Percentiles rank a stretch among this genome's conserved stretches.
Conservation (phyloP, 2,329 filamentous ascomycete genomes). For the Talaromyces funiculosus region DNA sequence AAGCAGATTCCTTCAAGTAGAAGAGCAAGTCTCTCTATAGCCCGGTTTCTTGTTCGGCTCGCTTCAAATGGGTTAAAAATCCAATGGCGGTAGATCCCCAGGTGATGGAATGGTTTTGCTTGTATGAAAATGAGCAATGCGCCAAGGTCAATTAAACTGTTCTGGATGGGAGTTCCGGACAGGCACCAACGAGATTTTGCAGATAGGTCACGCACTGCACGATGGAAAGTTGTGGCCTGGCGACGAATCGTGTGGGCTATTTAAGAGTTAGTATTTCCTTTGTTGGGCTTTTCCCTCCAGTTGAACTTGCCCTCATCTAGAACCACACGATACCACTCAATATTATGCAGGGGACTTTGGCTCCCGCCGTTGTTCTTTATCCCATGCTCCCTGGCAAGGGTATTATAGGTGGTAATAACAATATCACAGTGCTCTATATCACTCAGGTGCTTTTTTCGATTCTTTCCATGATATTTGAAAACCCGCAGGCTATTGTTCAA, state of each 20-base stretch:
- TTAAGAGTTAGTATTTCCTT: neutral
- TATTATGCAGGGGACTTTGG: conserved; percentile 13
- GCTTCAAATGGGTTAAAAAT: conserved; percentile 40
- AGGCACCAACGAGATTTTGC: conserved; percentile 50
- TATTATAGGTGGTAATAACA: conserved; percentile 47
- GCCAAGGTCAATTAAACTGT: conserved; percentile 48
- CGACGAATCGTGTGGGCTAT: conserved; percentile 50
- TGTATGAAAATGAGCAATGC: conserved; percentile 47
- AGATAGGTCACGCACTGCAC: conserved; percentile 37
- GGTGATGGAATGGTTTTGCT: conserved; percentile 39
- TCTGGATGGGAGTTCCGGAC: conserved; percentile 52
- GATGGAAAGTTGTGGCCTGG: conserved; percentile 41
- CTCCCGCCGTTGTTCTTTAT: conserved; percentile 8
- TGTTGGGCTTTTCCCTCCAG: neutral
- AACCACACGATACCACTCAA: conserved; percentile 39
- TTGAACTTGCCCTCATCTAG: conserved; percentile 41
- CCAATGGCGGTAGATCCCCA: conserved; percentile 39
- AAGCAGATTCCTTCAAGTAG: conserved; percentile 30
- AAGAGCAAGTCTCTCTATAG: conserved; percentile 21
- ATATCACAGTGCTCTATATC: conserved; percentile 34
- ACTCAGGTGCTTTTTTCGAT: conserved; percentile 21
- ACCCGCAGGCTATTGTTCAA: conserved; percentile 24
- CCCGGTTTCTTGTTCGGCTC: conserved; percentile 18
- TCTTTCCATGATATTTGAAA: conserved; percentile 36
- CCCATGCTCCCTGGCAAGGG: conserved; percentile 34